phyloP scores from a whole-genome alignment of 495 filamentous ascomycete species.

The Friedmanniomyces simplex region DNA sequence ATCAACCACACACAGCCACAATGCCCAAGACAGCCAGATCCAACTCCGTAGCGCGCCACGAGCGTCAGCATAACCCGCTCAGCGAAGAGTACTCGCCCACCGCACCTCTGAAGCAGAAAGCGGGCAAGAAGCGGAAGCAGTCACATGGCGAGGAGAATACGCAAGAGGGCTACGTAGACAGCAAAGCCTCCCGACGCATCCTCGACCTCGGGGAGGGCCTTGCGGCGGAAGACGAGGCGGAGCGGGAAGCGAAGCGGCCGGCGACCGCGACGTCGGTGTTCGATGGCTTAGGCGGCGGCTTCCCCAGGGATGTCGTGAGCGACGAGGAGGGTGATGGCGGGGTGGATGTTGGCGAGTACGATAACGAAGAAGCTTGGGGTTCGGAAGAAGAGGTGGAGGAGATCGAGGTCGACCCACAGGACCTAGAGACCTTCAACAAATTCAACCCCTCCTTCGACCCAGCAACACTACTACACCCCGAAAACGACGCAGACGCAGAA shows the following conservation, averaged over 20 bases:
- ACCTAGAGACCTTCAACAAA: slow-evolving; percentile 80
- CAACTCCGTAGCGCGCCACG: slow-evolving; percentile 4
- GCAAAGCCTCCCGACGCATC: slow-evolving; percentile 78
- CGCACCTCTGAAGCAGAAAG: slow-evolving; percentile 30
- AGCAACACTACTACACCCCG: slow-evolving; percentile 30
- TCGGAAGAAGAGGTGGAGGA: slow-evolving; percentile 46
- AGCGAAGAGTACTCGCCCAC: slow-evolving; percentile 33
- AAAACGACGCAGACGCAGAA: slow-evolving; percentile 37
- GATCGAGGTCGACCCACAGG: slow-evolving; percentile 71
- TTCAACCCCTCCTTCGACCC: slow-evolving; percentile 57
- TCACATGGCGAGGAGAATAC: slow-evolving; percentile 40
- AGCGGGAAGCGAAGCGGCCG: slow-evolving; percentile 32
- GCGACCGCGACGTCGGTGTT: slow-evolving; percentile 49
- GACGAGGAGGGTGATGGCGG: slow-evolving; percentile 31
- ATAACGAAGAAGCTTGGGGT: slow-evolving; percentile 46
- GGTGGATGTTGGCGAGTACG: slow-evolving; percentile 32
- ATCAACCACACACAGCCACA: not conserved
- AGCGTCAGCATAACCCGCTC: slow-evolving; percentile 32
- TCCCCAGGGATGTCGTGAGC: slow-evolving; percentile 36
- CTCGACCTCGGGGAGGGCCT: slow-evolving; percentile 75
- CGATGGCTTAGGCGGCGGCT: slow-evolving; percentile 47
- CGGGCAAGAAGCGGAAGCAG: slow-evolving; percentile 28
- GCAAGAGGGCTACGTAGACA: slow-evolving; percentile 65
- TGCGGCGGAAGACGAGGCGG: slow-evolving; percentile 60
- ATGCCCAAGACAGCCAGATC: slow-evolving; percentile 14